phyloP scores from a whole-genome alignment of 805 yeast genomes.

The Nakazawaea wickerhamii region DNA sequence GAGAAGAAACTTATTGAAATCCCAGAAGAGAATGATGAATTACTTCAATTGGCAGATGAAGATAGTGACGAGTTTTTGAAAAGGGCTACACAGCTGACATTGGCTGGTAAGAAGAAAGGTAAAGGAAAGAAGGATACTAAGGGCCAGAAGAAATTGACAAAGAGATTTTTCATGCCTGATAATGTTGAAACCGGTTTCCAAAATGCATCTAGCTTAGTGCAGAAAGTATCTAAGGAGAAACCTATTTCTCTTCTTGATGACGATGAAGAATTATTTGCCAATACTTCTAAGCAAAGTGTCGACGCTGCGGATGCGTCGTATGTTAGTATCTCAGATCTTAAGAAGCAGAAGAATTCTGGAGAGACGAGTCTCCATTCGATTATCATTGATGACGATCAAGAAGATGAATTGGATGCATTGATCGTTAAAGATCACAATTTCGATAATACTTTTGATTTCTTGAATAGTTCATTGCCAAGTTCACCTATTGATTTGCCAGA shows the following conservation, averaged over 20 bases:
- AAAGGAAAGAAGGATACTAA: slow-evolving; percentile 16
- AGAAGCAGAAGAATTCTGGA: background rate
- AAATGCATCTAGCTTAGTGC: slow-evolving; percentile 43
- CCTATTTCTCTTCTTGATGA: slow-evolving; percentile 12
- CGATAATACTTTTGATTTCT: background rate
- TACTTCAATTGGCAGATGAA: slow-evolving; percentile 46
- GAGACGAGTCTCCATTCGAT: slow-evolving; percentile 1
- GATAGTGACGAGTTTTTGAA: slow-evolving; percentile 55
- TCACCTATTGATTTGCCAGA: slow-evolving; percentile 1
- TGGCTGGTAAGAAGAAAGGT: slow-evolving; percentile 30
- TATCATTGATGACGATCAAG: slow-evolving; percentile 9
- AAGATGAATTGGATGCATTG: slow-evolving; percentile 11
- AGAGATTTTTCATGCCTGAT: slow-evolving; percentile 70
- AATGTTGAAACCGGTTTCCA: slow-evolving; percentile 61
- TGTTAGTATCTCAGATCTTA: slow-evolving; percentile 12
- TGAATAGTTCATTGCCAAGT: background rate
- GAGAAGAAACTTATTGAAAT: slow-evolving; percentile 52
- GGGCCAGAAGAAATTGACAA: slow-evolving; percentile 21
- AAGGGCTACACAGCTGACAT: slow-evolving; percentile 63
- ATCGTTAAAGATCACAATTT: background rate
- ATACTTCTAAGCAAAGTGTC: slow-evolving; percentile 3
- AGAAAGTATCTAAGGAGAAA: slow-evolving; percentile 16
- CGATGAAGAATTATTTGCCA: slow-evolving; percentile 9
- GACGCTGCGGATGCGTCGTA: slow-evolving; percentile 15
- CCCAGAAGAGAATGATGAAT: slow-evolving; percentile 63